Evolutionary conservation across 2,329 filamentous ascomycete genomes (phyloP).

Genomic region (Plenodomus biglobosus): DNA sequence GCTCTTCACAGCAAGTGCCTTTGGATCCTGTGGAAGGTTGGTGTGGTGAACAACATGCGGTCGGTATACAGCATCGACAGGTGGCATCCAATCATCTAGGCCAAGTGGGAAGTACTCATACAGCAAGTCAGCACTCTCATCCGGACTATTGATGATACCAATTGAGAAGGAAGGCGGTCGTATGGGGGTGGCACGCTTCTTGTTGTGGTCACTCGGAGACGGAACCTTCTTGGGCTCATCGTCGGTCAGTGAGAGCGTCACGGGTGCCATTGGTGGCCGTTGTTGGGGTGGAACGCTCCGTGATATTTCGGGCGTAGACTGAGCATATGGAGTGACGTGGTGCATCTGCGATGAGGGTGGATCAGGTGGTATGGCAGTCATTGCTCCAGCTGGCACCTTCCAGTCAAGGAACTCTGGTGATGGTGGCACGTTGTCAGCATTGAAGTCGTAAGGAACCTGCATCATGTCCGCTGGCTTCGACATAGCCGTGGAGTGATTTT

Average conservation of each 20-base stretch:
- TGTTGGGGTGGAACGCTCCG: conserved; percentile 43
- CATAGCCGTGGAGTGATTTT: conserved; percentile 24
- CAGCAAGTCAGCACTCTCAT: conserved; percentile 78
- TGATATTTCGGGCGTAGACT: conserved; percentile 57
- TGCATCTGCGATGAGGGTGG: conserved; percentile 39
- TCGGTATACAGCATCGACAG: conserved; percentile 84
- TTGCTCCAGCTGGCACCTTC: conserved; percentile 47
- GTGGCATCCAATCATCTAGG: conserved; percentile 89
- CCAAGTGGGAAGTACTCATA: conserved; percentile 96
- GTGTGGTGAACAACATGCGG: conserved; percentile 95
- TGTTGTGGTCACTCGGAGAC: conserved; percentile 37
- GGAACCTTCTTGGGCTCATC: conserved; percentile 53
- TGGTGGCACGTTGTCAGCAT: conserved; percentile 44
- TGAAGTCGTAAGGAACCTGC: conserved; percentile 47
- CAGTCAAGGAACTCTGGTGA: conserved; percentile 50
- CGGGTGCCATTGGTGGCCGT: conserved; percentile 50
- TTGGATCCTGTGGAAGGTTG: conserved; percentile 51
- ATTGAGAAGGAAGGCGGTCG: conserved; percentile 51
- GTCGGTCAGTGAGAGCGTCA: conserved; percentile 59
- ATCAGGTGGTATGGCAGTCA: conserved; percentile 48
- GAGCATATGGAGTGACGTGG: conserved; percentile 49
- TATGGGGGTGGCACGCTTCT: conserved; percentile 43
- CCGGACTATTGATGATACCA: conserved; percentile 60
- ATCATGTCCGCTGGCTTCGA: conserved; percentile 42
- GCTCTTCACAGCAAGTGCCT: conserved; percentile 48